Evolutionary conservation across 495 filamentous ascomycete species (phyloP), one percentile per base, ranked within the genome.

Genomic region (Hypoxylon subgilvum): DNA sequence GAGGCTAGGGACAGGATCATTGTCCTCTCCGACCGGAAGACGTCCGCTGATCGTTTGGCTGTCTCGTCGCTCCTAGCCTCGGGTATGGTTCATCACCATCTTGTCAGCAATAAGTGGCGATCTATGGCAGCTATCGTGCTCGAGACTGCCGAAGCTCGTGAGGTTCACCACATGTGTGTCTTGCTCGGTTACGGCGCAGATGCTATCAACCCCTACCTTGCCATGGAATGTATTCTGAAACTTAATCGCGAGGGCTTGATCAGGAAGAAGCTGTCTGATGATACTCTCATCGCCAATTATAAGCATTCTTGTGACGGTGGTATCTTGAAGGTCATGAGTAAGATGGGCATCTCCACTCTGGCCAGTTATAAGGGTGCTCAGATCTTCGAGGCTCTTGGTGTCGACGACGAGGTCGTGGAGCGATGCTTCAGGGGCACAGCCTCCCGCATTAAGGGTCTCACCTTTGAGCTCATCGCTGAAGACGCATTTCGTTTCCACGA

Each of bases 311-410:
- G 91, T 67, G 95, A 97, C 66, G 94, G 94, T 65, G 94, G 94
- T 74, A 96, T 99, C 56, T 81, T 99, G 52, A 99, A 99, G 79
- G 94, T 99, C 69, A 99, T 99, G 94, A 96, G 91, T 76, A 99
- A 99, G 81, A 99, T 99, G 94, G 94, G 94, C 76, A 99, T 99
- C 65, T 99, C 94, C 8, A 99, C 94, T 38, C 79, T 99, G 36
- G 91, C 94, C 71, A 95, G 90, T 64, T 99, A 99, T 81, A 99
- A 99, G 79, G 94, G 94, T 71, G 94, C 94, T 47, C 94, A 99
- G 77, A 99, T 99, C 61, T 99, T 97, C 61, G 94, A 99, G 71
- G 94, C 95, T n/a, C 86, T 99, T 36, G 94, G 94, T 73, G 86
- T 99, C 23, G 94, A 97, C 67, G 93, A 96, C 70, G 84, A 82